Evolutionary conservation across 2,329 filamentous ascomycete species (phyloP).

Genomic region (Fusarium annulatum): DNA sequence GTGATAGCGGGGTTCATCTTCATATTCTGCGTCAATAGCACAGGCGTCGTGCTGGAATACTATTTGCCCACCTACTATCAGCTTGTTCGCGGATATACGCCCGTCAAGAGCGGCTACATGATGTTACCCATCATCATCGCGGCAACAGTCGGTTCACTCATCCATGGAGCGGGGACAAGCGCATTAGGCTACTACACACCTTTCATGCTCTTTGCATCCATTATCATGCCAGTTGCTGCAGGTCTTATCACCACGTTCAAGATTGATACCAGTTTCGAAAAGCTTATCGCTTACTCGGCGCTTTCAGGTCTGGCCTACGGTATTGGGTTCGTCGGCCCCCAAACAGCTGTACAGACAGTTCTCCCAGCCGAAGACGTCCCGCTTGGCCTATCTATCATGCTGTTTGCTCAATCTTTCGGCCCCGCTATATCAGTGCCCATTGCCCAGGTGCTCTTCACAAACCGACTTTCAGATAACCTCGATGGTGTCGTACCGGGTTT

Average conservation of each 20-base stretch:
- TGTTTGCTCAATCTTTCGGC: slow-evolving; percentile 38
- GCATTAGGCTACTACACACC: slow-evolving; percentile 19
- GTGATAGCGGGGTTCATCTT: slow-evolving; percentile 49
- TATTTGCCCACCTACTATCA: slow-evolving; percentile 57
- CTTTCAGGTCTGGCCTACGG: slow-evolving; percentile 21
- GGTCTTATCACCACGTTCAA: slow-evolving; percentile 21
- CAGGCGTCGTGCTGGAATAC: slow-evolving; percentile 47
- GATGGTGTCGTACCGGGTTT: not conserved
- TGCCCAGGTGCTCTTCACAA: slow-evolving; percentile 35
- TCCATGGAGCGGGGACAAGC: slow-evolving; percentile 24
- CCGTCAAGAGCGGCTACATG: slow-evolving; percentile 46
- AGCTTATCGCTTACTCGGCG: slow-evolving; percentile 8
- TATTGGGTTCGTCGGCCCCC: slow-evolving; percentile 20
- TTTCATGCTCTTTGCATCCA: slow-evolving; percentile 25
- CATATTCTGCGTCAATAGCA: slow-evolving; percentile 51
- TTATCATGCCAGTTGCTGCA: slow-evolving; percentile 10
- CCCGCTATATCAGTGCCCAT: slow-evolving; percentile 29
- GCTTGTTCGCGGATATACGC: slow-evolving; percentile 52
- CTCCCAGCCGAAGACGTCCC: slow-evolving; percentile 18
- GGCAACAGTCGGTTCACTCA: slow-evolving; percentile 12
- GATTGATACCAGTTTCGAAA: not conserved
- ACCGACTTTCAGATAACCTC: slow-evolving; percentile 19
- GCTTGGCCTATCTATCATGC: slow-evolving; percentile 35
- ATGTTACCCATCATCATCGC: slow-evolving; percentile 34
- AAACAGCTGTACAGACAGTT: slow-evolving; percentile 22